Percentiles rank a stretch among this genome's conserved stretches.
phyloP scores from a whole-genome alignment of 371 early-diverging fungal genomes.

The Mortierella sp. region DNA sequence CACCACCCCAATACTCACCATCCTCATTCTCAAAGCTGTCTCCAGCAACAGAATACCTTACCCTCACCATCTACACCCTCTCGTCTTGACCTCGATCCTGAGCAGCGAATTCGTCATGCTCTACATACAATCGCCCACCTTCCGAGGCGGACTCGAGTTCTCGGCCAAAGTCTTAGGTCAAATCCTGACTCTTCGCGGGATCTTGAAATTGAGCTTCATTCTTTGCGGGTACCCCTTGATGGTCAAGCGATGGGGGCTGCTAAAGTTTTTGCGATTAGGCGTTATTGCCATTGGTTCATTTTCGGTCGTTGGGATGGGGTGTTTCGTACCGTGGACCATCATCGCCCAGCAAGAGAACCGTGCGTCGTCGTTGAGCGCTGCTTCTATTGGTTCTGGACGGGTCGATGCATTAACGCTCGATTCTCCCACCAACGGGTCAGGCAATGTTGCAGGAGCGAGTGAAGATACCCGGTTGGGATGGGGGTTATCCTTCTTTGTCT shows the following conservation, averaged over 20 bases:
- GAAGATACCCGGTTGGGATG: constrained; percentile 21
- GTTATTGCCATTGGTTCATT: constrained; percentile 27
- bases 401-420: not conserved
- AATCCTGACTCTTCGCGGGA: constrained; percentile 34
- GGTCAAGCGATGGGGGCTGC: constrained; percentile 25
- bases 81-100: constrained; percentile 31
- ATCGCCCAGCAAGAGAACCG: not conserved
- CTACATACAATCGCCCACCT: constrained; percentile 29
- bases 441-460: not conserved
- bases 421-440: not conserved
- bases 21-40: constrained; percentile 14
- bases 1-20: not conserved
- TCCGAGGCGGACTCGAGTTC: constrained; percentile 34
- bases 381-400: not conserved
- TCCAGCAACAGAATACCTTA: constrained; percentile 25
- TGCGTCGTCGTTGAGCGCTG: not conserved
- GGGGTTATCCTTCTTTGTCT: constrained; percentile 24
- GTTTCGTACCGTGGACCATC: constrained; percentile 32
- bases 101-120: constrained; percentile 40
- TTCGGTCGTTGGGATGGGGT: constrained; percentile 37
- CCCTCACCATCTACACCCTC: constrained; percentile 28
- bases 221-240: constrained; percentile 38
- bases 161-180: constrained; percentile 29
- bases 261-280: constrained; percentile 25
- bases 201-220: constrained; percentile 30